phyloP scores from a whole-genome alignment of 306 rosid genomes.

The Pyrus bretschneideri region DNA sequence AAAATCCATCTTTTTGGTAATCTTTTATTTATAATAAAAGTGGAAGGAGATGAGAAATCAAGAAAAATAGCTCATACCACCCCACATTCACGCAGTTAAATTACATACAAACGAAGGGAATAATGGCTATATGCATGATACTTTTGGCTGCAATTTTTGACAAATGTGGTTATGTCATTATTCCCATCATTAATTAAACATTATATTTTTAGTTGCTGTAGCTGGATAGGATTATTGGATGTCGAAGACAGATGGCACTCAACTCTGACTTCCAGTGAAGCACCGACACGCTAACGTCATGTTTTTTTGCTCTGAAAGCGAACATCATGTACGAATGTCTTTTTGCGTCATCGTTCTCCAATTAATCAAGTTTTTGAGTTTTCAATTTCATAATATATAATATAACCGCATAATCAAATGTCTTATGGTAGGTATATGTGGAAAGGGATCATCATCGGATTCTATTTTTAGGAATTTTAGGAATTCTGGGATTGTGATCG shows the following conservation, averaged over 20 bases:
- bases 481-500: too few species aligned
- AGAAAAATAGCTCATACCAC: background rate
- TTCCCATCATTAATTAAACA: background rate
- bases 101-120: background rate
- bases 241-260: background rate
- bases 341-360: background rate
- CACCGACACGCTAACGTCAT: slow-evolving; percentile 26
- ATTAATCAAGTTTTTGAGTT: background rate
- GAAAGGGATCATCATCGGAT: too few species aligned
- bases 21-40: too few species aligned
- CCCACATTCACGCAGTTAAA: background rate
- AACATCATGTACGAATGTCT: background rate
- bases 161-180: too few species aligned
- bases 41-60: background rate
- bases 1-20: background rate
- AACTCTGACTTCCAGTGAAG: background rate
- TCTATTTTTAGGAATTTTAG: too few species aligned
- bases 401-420: too few species aligned
- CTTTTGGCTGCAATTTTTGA: background rate
- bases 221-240: background rate
- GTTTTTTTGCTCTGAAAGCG: background rate
- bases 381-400: background rate
- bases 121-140: background rate
- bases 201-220: background rate
- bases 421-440: background rate